These are phyloP conservation scores for Strobilomyces dryophilus DNA, from an alignment of 768 basidiomycete species.

Conservation along the genomic window DNA sequence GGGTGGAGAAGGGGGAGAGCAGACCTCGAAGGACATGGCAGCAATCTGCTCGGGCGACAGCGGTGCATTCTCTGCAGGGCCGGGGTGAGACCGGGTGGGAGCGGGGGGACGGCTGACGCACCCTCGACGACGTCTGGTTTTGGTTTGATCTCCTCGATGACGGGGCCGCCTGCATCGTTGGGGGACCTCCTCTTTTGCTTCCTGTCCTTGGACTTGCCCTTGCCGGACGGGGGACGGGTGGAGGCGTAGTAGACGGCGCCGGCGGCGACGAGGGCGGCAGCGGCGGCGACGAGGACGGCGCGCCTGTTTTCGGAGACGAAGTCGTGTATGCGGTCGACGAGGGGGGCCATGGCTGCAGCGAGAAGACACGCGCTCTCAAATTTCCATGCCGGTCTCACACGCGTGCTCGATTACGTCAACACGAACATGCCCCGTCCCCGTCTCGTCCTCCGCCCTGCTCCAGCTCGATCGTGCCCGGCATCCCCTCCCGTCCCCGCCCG, in stretches of 20 bases:
- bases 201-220: constrained; percentile 47
- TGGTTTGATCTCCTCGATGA: constrained; percentile 72
- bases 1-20: constrained; percentile 9
- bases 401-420: constrained; percentile 30
- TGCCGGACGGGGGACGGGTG: constrained; percentile 31
- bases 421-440: constrained; percentile 29
- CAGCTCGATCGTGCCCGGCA: constrained; percentile 44
- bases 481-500: constrained; percentile 20
- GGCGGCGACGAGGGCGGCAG: constrained; percentile 64
- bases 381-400: constrained; percentile 4
- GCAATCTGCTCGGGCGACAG: constrained; percentile 54
- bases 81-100: constrained; percentile 1
- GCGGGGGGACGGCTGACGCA: constrained; percentile 14
- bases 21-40: constrained; percentile 55
- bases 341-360: constrained; percentile 22
- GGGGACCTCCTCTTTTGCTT: constrained; percentile 48
- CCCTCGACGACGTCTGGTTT: constrained; percentile 35
- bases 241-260: constrained; percentile 70
- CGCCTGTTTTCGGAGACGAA: constrained; percentile 79
- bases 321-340: constrained; percentile 61
- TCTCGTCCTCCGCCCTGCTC: constrained; percentile 7
- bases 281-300: constrained; percentile 66
- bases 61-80: constrained; percentile 36
- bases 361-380: neutral
- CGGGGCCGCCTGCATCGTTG: constrained; percentile 64